Evolutionary conservation across 805 yeast genomes (phyloP).

Genomic region (Candida adriatica): DNA sequence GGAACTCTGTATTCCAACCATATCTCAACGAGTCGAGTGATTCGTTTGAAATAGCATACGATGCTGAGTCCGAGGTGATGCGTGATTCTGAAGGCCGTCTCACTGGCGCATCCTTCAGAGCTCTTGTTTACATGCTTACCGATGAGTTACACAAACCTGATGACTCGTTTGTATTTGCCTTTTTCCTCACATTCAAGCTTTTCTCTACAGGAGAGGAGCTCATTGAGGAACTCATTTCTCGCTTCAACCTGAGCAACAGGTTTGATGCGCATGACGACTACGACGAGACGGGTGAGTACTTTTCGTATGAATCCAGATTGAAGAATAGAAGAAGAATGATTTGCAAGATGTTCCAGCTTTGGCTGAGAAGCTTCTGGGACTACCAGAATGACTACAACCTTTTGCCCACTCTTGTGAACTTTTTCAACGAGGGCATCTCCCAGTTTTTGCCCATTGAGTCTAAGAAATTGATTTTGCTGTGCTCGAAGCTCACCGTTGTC

Average conservation of each 20-base stretch:
- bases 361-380: conserved; percentile 92
- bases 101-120: conserved; percentile 66
- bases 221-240: conserved; percentile 55
- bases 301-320: conserved; percentile 33
- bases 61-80: conserved; percentile 38
- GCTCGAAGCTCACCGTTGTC: conserved; percentile 50
- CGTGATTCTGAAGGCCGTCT: conserved; percentile 45
- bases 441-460: conserved; percentile 57
- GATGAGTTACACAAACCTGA: conserved; percentile 60
- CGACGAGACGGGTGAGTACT: conserved; percentile 30
- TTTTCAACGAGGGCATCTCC: conserved; percentile 74
- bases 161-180: conserved; percentile 62
- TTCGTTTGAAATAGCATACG: conserved; percentile 10
- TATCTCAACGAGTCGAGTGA: conserved; percentile 25
- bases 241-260: conserved; percentile 50
- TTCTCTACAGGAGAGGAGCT: conserved; percentile 64
- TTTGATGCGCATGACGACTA: conserved; percentile 26
- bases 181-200: conserved; percentile 68
- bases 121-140: conserved; percentile 57
- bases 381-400: conserved; percentile 50
- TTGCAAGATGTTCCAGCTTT: conserved; percentile 61
- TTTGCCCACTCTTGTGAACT: conserved; percentile 65
- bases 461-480: conserved; percentile 51
- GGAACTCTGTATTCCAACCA: conserved; percentile 32
- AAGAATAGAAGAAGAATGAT: conserved; percentile 59